Evolutionary conservation across 2,329 filamentous ascomycete genomes (phyloP).

Genomic region (Helminthosporium solani): DNA sequence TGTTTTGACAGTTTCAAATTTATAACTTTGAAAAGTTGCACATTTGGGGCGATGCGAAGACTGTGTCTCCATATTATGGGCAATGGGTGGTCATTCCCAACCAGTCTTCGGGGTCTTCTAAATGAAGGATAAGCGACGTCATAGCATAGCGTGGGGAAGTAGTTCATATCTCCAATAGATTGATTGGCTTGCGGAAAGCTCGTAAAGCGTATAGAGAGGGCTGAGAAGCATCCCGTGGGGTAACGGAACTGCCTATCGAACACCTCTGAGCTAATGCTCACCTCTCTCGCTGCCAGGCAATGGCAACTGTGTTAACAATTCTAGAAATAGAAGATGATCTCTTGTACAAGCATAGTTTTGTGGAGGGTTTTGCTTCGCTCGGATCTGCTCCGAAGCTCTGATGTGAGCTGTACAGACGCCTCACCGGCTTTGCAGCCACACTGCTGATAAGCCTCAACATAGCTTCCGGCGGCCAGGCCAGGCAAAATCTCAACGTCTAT

Average conservation of each 20-base stretch:
- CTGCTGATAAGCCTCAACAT: slow-evolving; percentile 1
- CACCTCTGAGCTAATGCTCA: neutral
- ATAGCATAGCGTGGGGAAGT: neutral
- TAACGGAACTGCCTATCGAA: neutral
- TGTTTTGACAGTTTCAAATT: no score
- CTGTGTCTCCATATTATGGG: no score
- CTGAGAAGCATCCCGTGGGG: neutral
- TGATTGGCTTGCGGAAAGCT: neutral
- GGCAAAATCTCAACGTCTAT: slow-evolving; percentile 15
- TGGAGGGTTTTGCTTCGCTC: no score
- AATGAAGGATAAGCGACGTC: neutral
- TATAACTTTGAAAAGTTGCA: no score
- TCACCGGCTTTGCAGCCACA: neutral
- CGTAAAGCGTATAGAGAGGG: neutral
- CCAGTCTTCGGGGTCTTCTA: no score
- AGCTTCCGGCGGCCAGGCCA: no score
- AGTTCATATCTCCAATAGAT: neutral
- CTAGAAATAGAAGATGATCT: neutral
- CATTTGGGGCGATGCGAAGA: no score
- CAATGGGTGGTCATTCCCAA: no score
- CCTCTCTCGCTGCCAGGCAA: neutral
- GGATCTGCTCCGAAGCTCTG: neutral
- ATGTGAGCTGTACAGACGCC: slow-evolving; percentile 2
- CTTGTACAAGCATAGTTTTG: no score
- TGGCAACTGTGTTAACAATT: neutral